A percentile compares a stretch with the other conserved stretches of the same genome.
Conservation (phyloP, 805 yeast genomes). For the Starmerella bacillaris region DNA sequence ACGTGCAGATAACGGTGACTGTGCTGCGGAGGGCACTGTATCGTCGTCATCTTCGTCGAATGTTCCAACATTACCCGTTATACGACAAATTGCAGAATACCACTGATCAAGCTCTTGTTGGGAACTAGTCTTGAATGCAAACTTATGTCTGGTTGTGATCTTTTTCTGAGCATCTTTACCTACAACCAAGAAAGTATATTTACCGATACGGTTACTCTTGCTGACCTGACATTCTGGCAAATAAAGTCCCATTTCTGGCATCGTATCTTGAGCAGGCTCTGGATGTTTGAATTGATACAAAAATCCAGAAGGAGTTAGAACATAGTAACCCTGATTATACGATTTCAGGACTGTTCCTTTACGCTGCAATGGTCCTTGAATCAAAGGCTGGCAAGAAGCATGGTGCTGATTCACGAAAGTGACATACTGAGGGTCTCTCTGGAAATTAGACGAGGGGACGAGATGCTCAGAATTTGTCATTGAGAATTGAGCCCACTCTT, state of each 20-base stretch:
- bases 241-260: conserved; percentile 31
- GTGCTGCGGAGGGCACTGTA: background rate
- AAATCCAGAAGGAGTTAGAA: conserved; percentile 30
- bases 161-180: conserved; percentile 28
- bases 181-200: conserved; percentile 26
- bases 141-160: conserved; percentile 23
- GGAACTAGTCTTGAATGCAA: conserved; percentile 29
- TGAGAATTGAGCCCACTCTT: conserved; percentile 32
- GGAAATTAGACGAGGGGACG: conserved; percentile 22
- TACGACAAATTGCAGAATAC: conserved; percentile 26
- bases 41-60: conserved; percentile 6
- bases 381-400: conserved; percentile 27
- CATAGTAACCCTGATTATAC: conserved; percentile 30
- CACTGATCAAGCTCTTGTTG: conserved; percentile 31
- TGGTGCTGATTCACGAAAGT: conserved; percentile 28
- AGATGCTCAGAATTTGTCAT: conserved; percentile 22
- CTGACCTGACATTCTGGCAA: conserved; percentile 32
- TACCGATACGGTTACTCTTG: conserved; percentile 22
- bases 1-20: background rate
- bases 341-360: conserved; percentile 29
- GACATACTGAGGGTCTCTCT: conserved; percentile 25
- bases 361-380: conserved; percentile 32
- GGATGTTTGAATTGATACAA: conserved; percentile 29
- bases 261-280: conserved; percentile 27
- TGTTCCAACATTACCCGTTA: conserved; percentile 10